Conservation (phyloP, 257 asterid genomes). For the Solanum lycopersicoides region DNA sequence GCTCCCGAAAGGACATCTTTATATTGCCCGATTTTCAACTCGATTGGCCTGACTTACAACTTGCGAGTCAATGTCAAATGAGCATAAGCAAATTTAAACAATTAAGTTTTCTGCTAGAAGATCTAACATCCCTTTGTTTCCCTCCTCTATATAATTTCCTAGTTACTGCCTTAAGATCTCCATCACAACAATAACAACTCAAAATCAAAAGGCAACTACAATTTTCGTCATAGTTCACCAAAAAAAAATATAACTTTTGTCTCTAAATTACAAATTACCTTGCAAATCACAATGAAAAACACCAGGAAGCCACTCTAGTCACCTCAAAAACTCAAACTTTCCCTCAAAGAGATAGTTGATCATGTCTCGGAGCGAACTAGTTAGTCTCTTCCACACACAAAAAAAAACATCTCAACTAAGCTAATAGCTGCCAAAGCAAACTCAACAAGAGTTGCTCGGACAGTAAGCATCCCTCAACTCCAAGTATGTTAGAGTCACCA, state of each 20-base stretch:
- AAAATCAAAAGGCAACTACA: neutral
- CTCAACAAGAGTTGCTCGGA: neutral
- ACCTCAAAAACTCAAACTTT: neutral
- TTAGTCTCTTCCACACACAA: neutral
- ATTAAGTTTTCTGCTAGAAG: neutral
- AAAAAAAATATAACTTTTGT: neutral
- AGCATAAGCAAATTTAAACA: neutral
- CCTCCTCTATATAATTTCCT: neutral
- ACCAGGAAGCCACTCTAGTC: neutral
- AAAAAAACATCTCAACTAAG: neutral
- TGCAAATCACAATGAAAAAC: neutral
- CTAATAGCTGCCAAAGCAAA: neutral
- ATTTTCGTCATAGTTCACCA: neutral
- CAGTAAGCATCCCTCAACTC: neutral
- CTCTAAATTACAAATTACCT: neutral
- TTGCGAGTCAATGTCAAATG: neutral
- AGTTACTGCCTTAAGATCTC: neutral
- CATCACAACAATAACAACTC: neutral
- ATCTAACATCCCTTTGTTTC: neutral
- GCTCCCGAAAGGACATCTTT: neutral
- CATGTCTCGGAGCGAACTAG: neutral
- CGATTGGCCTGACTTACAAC: neutral
- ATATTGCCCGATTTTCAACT: neutral
- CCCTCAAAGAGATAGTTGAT: neutral
- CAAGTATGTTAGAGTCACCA: neutral